These are phyloP conservation scores for Dicorynia guianensis DNA, from an alignment of 306 rosid genomes.

Conservation along the genomic window DNA sequence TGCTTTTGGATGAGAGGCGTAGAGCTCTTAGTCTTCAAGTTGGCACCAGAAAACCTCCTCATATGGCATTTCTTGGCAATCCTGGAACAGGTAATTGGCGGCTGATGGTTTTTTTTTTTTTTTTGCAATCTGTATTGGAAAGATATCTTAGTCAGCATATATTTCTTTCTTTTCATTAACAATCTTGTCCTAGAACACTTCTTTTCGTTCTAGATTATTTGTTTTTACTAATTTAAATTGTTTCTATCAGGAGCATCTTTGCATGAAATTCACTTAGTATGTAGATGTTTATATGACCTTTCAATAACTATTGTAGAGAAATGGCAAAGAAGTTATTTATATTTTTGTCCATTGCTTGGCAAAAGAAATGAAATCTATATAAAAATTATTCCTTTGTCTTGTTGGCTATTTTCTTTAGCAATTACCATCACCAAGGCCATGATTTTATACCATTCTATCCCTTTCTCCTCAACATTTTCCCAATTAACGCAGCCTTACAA, in stretches of 20 bases:
- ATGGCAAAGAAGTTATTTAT: background rate
- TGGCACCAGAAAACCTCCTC: slow-evolving; percentile 94
- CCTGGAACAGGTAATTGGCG: slow-evolving; percentile 87
- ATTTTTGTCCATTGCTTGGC: slow-evolving; percentile 29
- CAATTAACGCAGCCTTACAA: background rate
- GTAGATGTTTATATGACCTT: slow-evolving; percentile 7
- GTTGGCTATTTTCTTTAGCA: slow-evolving; percentile 4
- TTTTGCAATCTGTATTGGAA: background rate
- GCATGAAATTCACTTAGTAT: background rate
- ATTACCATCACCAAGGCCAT: background rate
- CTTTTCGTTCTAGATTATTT: background rate
- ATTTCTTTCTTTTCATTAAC: background rate
- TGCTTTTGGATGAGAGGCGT: slow-evolving; percentile 99
- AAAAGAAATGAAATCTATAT: slow-evolving; percentile 54
- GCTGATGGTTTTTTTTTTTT: slow-evolving; percentile 35
- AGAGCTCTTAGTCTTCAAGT: slow-evolving; percentile 89
- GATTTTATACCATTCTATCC: background rate
- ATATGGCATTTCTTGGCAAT: slow-evolving; percentile 99
- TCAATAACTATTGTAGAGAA: background rate
- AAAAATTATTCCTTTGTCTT: slow-evolving; percentile 3
- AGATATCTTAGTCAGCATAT: slow-evolving; percentile 12
- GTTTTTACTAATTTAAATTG: background rate
- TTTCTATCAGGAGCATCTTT: background rate
- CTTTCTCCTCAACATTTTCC: slow-evolving; percentile 40
- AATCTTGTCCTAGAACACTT: background rate